Evolutionary conservation across 2,329 filamentous ascomycete genomes (phyloP), one percentile per base, ranked within the genome.

Genomic region (Lojkania enalia): DNA sequence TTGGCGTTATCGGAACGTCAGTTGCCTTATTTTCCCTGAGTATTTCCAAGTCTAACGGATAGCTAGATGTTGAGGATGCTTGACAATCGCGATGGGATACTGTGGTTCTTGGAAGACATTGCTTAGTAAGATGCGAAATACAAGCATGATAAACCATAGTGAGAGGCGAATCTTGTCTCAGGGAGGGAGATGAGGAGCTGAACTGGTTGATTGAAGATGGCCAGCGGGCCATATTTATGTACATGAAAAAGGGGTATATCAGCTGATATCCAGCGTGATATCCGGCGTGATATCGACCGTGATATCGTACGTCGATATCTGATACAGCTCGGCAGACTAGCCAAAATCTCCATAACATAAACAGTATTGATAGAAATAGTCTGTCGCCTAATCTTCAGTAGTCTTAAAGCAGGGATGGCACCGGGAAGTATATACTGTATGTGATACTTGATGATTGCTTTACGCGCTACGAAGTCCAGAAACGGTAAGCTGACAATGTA

Each of bases 61-160:
- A 41, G 38, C n/a, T n/a, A n/a, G n/a, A 6, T 42, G 39, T 19
- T 42, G 39, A 31, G 39, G 39, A 23, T 42, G 39, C 19, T 20
- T 42, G 11, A 42, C 39, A 6, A 35, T 42, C n/a, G 39, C 39
- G 14, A 42, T 42, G 39, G 39, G 39, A 5, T 42, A 35, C 31
- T 35, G 29, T 18, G 20, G 35, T n/a, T 35, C 29, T 7, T 42
- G 39, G 39, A 35, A 42, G 23, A 36, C 39, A 5, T n/a, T 42
- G 7, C 36, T 39, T 5, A 13, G 36, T 39, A 29, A 9, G 36
- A 12, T 15, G 5, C 6, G 6, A 39, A 39, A 25, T 5, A 15
- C 5, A 29, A 11, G 18, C 12, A 25, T 5, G 5, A 25, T 15
- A 13, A 39, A 15, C 5, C n/a, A n/a, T n/a, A n/a, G n/a, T n/a